phyloP scores from a whole-genome alignment of 1,139 yeast genomes.

The Oligophagozyma castellii region DNA sequence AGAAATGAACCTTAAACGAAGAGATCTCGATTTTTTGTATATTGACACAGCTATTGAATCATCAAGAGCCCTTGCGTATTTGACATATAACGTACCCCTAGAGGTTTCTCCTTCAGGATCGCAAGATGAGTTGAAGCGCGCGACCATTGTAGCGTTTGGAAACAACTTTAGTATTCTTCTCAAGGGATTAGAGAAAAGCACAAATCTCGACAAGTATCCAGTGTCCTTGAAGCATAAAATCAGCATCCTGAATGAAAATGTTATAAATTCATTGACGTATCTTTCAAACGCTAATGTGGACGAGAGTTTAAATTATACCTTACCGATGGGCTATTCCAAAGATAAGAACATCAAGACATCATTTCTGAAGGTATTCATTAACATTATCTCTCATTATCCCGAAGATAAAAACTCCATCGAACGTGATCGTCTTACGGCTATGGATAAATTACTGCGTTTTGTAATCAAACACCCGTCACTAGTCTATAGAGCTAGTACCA shows the following conservation, averaged over 20 bases:
- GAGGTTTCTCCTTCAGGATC: slow-evolving; percentile 50
- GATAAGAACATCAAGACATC: slow-evolving; percentile 53
- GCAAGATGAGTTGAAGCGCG: slow-evolving; percentile 41
- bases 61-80: slow-evolving; percentile 40
- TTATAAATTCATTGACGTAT: slow-evolving; percentile 56
- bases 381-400: slow-evolving; percentile 38
- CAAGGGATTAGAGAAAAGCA: slow-evolving; percentile 54
- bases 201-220: slow-evolving; percentile 23
- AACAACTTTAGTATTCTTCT: slow-evolving; percentile 59
- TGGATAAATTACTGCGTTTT: slow-evolving; percentile 12
- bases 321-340: slow-evolving; percentile 67
- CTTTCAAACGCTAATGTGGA: slow-evolving; percentile 64
- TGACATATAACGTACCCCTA: slow-evolving; percentile 41
- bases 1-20: slow-evolving; percentile 21
- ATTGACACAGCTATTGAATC: slow-evolving; percentile 57
- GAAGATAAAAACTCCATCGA: slow-evolving; percentile 14
- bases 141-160: slow-evolving; percentile 54
- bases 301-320: slow-evolving; percentile 61
- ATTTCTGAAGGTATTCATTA: slow-evolving; percentile 63
- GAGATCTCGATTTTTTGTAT: slow-evolving; percentile 42
- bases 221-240: slow-evolving; percentile 37
- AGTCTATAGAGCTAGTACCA: slow-evolving; percentile 27
- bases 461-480: slow-evolving; percentile 21
- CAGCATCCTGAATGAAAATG: slow-evolving; percentile 44
- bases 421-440: slow-evolving; percentile 22